Percentiles rank a stretch among this genome's conserved stretches.
Evolutionary conservation across 768 basidiomycete species (phyloP).

Genomic region (Trametes cinnabarina): DNA sequence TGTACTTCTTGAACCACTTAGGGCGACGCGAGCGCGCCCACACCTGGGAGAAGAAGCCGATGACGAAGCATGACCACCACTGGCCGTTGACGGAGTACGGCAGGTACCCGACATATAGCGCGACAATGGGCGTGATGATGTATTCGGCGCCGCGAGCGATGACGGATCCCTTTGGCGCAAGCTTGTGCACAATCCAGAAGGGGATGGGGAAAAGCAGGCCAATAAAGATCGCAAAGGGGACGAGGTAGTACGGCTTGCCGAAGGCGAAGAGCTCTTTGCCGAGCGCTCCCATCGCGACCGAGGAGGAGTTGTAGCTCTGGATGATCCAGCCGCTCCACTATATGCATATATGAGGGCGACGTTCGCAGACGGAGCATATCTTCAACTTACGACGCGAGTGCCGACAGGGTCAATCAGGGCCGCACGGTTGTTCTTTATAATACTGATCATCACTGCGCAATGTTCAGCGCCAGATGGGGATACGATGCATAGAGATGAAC

Average conservation of each 20-base stretch:
- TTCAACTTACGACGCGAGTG: conserved; percentile 40
- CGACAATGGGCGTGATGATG: conserved; percentile 46
- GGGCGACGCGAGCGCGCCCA: conserved; percentile 45
- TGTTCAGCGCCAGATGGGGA: background rate
- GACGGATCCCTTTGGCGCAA: conserved; percentile 33
- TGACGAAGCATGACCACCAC: conserved; percentile 54
- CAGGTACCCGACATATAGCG: conserved; percentile 36
- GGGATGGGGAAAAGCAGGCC: conserved; percentile 50
- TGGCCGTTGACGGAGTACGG: conserved; percentile 55
- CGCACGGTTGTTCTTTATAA: conserved; percentile 45
- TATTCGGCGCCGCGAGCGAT: conserved; percentile 39
- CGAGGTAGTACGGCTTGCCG: conserved; percentile 46
- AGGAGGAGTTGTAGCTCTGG: conserved; percentile 51
- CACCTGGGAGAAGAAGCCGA: conserved; percentile 49
- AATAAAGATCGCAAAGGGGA: conserved; percentile 51
- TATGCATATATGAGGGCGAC: background rate
- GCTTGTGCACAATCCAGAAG: conserved; percentile 45
- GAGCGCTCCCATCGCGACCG: conserved; percentile 55
- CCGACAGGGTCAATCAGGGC: conserved; percentile 48
- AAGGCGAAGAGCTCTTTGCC: conserved; percentile 51
- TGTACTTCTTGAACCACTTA: conserved; percentile 50
- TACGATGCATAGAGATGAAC: background rate
- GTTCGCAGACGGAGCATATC: too few relatives aligned
- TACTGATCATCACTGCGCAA: conserved; percentile 46
- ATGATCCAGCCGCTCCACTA: conserved; percentile 55